phyloP scores from a whole-genome alignment of 1,284 basidiomycete species.

The Trichosporon sp. region DNA sequence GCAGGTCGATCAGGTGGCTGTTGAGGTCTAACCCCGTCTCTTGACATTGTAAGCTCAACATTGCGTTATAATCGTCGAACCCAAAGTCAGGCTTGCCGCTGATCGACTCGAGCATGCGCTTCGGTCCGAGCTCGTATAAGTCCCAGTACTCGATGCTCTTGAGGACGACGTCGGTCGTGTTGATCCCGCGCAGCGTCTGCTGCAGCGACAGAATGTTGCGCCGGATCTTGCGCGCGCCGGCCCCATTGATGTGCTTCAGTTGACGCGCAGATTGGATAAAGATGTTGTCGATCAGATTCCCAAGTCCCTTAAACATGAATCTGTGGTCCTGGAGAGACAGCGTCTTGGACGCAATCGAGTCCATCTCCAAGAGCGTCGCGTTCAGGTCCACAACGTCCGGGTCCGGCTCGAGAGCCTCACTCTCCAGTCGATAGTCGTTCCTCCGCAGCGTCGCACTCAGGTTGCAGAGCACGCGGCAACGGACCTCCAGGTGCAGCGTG shows the following conservation, averaged over 20 bases:
- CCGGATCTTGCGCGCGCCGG: slow-evolving; percentile 81
- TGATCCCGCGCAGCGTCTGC: slow-evolving; percentile 81
- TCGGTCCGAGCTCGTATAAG: slow-evolving; percentile 67
- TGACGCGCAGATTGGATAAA: slow-evolving; percentile 70
- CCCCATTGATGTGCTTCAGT: slow-evolving; percentile 66
- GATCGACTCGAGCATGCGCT: slow-evolving; percentile 67
- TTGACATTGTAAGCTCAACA: slow-evolving; percentile 81
- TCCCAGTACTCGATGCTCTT: slow-evolving; percentile 75
- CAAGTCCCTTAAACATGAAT: slow-evolving; percentile 82
- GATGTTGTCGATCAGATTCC: slow-evolving; percentile 78
- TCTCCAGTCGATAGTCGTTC: slow-evolving; percentile 76
- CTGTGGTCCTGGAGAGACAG: slow-evolving; percentile 64
- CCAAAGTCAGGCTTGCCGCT: slow-evolving; percentile 62
- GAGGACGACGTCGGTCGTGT: slow-evolving; percentile 61
- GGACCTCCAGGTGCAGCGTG: slow-evolving; percentile 82
- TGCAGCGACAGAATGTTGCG: slow-evolving; percentile 89
- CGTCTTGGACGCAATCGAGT: slow-evolving; percentile 63
- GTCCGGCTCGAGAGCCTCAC: slow-evolving; percentile 84
- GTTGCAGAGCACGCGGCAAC: slow-evolving; percentile 78
- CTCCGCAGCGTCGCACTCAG: slow-evolving; percentile 71
- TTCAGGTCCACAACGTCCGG: slow-evolving; percentile 85
- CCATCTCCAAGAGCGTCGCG: slow-evolving; percentile 68
- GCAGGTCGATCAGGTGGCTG: slow-evolving; percentile 48
- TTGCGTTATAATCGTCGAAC: slow-evolving; percentile 86
- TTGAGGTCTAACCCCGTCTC: slow-evolving; percentile 56